These are phyloP conservation scores for Aspergillus kassunensis DNA, from an alignment of 495 filamentous ascomycete species.

Conservation along the genomic window DNA sequence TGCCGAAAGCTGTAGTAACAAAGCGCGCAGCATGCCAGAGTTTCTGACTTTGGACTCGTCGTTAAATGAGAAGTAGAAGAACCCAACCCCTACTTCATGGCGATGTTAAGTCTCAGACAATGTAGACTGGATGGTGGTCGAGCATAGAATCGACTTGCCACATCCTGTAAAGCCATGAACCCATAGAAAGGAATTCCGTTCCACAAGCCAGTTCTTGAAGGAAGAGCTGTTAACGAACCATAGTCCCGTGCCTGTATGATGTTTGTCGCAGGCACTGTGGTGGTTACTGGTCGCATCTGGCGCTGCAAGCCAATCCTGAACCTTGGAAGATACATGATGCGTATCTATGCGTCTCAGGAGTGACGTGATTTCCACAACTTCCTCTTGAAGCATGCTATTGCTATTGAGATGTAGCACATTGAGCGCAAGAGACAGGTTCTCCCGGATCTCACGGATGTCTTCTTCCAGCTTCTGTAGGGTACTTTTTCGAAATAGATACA, in stretches of 20 bases:
- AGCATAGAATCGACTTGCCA: constrained; percentile 40
- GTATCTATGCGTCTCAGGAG: background rate
- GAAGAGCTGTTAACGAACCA: constrained; percentile 6
- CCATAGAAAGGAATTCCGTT: constrained; percentile 38
- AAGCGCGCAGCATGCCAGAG: constrained; percentile 30
- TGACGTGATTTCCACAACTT: background rate
- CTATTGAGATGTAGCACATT: constrained; percentile 21
- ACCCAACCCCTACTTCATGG: constrained; percentile 27
- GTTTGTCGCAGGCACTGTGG: background rate
- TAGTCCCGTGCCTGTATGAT: background rate
- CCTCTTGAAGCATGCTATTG: background rate
- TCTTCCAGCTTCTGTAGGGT: constrained; percentile 32
- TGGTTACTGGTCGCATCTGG: background rate
- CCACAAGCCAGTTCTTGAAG: constrained; percentile 29
- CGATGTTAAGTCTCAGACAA: constrained; percentile 15
- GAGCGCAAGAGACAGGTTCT: constrained; percentile 26
- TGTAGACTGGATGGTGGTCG: constrained; percentile 27
- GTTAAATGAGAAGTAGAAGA: constrained; percentile 41
- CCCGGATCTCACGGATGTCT: constrained; percentile 25
- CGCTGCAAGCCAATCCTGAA: background rate
- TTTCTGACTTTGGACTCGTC: constrained; percentile 28
- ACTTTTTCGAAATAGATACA: constrained; percentile 31
- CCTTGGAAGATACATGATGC: background rate
- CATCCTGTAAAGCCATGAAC: constrained; percentile 38
- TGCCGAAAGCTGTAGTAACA: constrained; percentile 29